Evolutionary conservation across 1,284 basidiomycete species (phyloP).

Genomic region (Pulchroboletus neoregius): DNA sequence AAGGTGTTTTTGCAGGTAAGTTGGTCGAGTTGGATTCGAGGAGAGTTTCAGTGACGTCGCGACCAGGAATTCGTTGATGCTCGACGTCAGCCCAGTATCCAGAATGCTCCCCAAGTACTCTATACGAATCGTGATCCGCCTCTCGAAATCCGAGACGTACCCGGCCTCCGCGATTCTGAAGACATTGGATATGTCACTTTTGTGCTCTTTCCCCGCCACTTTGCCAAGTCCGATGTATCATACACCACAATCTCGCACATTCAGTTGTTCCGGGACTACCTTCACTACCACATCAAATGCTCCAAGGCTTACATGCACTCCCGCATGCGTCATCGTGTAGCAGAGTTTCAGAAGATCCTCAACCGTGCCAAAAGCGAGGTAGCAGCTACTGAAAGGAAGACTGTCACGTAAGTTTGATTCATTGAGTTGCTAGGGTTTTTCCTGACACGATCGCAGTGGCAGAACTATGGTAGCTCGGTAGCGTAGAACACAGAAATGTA

Average conservation of each 20-base stretch:
- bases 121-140: slow-evolving; percentile 96
- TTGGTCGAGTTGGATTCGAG: slow-evolving; percentile 2
- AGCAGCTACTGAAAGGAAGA: slow-evolving; percentile 83
- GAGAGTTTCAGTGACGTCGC: slow-evolving; percentile 2
- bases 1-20: slow-evolving; percentile 94
- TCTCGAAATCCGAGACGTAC: slow-evolving; percentile 87
- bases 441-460: slow-evolving; percentile 37
- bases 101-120: slow-evolving; percentile 97
- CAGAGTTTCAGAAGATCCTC: slow-evolving; percentile 96
- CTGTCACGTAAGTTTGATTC: slow-evolving; percentile 68
- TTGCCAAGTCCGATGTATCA: slow-evolving; percentile 70
- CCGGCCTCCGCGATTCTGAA: slow-evolving; percentile 79
- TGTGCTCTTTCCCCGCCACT: slow-evolving; percentile 97
- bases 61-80: slow-evolving; percentile 97
- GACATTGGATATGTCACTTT: slow-evolving; percentile 99
- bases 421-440: not conserved
- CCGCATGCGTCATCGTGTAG: slow-evolving; percentile 91
- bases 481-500: not conserved
- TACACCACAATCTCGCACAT: slow-evolving; percentile 91
- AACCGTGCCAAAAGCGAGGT: slow-evolving; percentile 98
- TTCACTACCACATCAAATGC: slow-evolving; percentile 99
- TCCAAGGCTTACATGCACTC: slow-evolving; percentile 99
- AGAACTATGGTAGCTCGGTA: slow-evolving; percentile 52
- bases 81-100: slow-evolving; percentile 86
- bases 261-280: slow-evolving; percentile 95